A percentile compares a stretch with the other conserved stretches of the same genome.
Evolutionary conservation across 805 yeast species (phyloP).

Genomic region (Yamadazyma phyllophila): DNA sequence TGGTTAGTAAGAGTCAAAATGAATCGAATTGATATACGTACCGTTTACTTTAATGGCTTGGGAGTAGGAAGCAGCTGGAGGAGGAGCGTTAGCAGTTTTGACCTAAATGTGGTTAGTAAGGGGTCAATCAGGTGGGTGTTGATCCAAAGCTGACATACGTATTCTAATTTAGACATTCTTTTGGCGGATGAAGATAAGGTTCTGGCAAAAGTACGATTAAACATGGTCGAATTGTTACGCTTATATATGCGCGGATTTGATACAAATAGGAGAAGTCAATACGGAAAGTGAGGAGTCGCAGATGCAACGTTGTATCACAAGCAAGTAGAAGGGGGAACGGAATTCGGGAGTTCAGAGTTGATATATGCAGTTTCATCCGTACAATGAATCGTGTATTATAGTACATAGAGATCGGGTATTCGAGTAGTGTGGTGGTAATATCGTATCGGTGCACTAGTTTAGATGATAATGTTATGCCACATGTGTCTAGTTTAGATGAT

Average conservation of each 20-base stretch:
- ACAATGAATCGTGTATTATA: not conserved
- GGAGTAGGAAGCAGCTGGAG: slow-evolving; percentile 95
- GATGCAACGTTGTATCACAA: not conserved
- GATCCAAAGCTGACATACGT: slow-evolving; percentile 10
- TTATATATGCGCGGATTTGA: not conserved
- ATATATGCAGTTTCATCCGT: not conserved
- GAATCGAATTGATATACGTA: slow-evolving; percentile 20
- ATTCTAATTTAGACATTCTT: slow-evolving; percentile 15
- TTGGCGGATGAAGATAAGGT: slow-evolving; percentile 10
- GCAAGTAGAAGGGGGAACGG: too few species aligned
- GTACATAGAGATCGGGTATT: not conserved
- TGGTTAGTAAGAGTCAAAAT: slow-evolving; percentile 15
- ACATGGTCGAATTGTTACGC: not conserved
- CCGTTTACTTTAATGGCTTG: slow-evolving; percentile 90
- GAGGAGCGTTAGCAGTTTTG: slow-evolving; percentile 78
- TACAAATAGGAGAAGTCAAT: too few species aligned
- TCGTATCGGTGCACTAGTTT: too few species aligned
- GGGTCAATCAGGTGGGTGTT: not conserved
- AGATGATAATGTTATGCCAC: too few species aligned
- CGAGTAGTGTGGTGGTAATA: too few species aligned
- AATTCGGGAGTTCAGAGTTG: too few species aligned
- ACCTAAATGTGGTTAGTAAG: slow-evolving; percentile 37
- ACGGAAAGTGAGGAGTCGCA: not conserved
- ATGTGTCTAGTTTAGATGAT: too few species aligned
- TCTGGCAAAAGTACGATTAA: slow-evolving; percentile 12